Conservation (phyloP, 2,329 filamentous ascomycete genomes). For the Epichloe typhina region DNA sequence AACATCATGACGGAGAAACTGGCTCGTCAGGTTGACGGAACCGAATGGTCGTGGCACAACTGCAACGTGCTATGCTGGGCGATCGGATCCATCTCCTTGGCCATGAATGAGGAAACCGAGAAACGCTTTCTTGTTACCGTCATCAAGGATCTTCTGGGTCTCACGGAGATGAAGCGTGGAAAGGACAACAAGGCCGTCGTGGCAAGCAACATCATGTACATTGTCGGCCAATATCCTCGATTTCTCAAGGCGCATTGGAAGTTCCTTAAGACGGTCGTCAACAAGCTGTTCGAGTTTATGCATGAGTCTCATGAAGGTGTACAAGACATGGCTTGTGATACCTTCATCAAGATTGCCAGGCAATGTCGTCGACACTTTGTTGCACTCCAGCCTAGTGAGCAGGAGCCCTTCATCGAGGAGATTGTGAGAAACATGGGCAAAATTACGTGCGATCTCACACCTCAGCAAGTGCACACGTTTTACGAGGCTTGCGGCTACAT, state of each 20-base stretch:
- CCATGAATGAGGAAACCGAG: slow-evolving; percentile 99
- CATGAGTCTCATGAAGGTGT: slow-evolving; percentile 98
- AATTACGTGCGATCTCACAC: slow-evolving; percentile 88
- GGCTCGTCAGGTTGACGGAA: slow-evolving; percentile 83
- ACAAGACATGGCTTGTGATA: slow-evolving; percentile 99
- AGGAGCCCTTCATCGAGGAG: slow-evolving; percentile 94
- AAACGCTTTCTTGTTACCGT: slow-evolving; percentile 97
- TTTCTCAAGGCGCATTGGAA: slow-evolving; percentile 99
- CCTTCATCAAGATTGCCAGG: slow-evolving; percentile 98
- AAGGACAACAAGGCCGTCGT: slow-evolving; percentile 99
- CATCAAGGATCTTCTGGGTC: slow-evolving; percentile 90
- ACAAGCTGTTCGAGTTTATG: slow-evolving; percentile 99
- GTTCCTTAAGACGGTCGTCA: slow-evolving; percentile 98
- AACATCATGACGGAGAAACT: slow-evolving; percentile 99
- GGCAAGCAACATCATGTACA: slow-evolving; percentile 99
- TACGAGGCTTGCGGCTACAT: slow-evolving; percentile 99
- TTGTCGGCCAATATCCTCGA: slow-evolving; percentile 94
- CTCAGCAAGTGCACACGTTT: slow-evolving; percentile 96
- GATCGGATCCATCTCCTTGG: slow-evolving; percentile 94
- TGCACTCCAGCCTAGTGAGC: slow-evolving; percentile 84
- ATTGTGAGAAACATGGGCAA: slow-evolving; percentile 92
- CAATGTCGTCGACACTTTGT: slow-evolving; percentile 98
- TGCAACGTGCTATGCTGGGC: slow-evolving; percentile 99
- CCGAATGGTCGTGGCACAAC: slow-evolving; percentile 98
- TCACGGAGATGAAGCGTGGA: slow-evolving; percentile 98